Conservation (phyloP, 768 basidiomycete genomes). For the Rhodotorula diobovata region DNA sequence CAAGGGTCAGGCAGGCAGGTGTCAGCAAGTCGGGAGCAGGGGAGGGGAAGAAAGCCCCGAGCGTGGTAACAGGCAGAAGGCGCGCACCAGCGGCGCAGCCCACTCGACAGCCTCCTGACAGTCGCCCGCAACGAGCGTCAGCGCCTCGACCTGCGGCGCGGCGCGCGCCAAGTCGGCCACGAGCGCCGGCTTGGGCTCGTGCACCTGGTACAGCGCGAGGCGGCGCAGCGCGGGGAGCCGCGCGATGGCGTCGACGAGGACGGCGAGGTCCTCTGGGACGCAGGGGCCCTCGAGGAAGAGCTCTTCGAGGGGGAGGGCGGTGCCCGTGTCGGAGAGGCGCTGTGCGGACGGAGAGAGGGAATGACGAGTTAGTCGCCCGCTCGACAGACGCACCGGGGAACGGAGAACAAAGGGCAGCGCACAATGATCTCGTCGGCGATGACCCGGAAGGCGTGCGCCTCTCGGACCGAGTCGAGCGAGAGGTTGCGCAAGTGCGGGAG, state of each 20-base stretch:
- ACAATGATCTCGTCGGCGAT: conserved; percentile 24
- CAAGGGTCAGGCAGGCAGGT: no score
- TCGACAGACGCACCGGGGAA: no score
- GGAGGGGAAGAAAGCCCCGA: no score
- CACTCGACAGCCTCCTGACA: conserved; percentile 6
- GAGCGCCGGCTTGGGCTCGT: conserved; percentile 17
- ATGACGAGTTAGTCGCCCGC: no score
- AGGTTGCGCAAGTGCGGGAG: conserved; percentile 23
- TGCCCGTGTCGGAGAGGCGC: background rate
- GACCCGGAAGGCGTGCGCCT: conserved; percentile 1
- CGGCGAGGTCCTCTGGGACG: background rate
- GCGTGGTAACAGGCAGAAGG: no score
- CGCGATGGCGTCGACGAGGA: conserved; percentile 10
- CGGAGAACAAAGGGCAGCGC: background rate
- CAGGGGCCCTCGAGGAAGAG: conserved; percentile 35
- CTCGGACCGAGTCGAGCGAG: conserved; percentile 31
- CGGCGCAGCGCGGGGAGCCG: conserved; percentile 12
- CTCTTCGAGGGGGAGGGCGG: conserved; percentile 27
- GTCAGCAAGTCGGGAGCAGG: no score
- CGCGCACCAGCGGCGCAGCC: conserved; percentile 22
- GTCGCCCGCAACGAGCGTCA: conserved; percentile 25
- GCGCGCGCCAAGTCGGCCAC: conserved; percentile 8
- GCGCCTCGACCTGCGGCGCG: background rate
- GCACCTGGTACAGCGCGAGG: conserved; percentile 31
- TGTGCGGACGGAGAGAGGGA: background rate